Percentiles rank a stretch among this genome's conserved stretches.
These are phyloP conservation scores for Lentithecium fluviatile DNA, from an alignment of 495 filamentous ascomycete genomes.

Conservation along the genomic window DNA sequence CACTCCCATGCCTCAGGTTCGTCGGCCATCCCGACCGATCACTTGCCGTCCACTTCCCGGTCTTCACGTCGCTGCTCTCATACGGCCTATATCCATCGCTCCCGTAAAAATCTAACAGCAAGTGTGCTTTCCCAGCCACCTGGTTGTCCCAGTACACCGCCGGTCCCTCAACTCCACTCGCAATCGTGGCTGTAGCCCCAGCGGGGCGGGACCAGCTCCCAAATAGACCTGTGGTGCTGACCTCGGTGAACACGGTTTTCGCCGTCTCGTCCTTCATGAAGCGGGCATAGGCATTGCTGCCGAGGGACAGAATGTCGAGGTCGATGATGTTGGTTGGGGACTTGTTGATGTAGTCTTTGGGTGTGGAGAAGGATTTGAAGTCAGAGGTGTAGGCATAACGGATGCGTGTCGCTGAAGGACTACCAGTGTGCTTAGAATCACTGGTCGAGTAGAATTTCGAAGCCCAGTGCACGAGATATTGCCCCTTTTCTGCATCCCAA, in stretches of 20 bases:
- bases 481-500: slow-evolving; percentile 52
- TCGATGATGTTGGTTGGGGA: slow-evolving; percentile 31
- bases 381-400: slow-evolving; percentile 27
- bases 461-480: slow-evolving; percentile 56
- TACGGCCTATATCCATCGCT: slow-evolving; percentile 54
- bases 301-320: slow-evolving; percentile 47
- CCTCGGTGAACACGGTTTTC: slow-evolving; percentile 53
- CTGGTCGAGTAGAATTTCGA: slow-evolving; percentile 45
- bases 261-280: slow-evolving; percentile 56
- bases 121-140: slow-evolving; percentile 45
- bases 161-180: slow-evolving; percentile 51
- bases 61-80: slow-evolving; percentile 45
- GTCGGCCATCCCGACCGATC: slow-evolving; percentile 44
- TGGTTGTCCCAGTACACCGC: slow-evolving; percentile 52
- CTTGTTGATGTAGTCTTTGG: slow-evolving; percentile 29
- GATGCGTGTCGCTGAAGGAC: slow-evolving; percentile 19
- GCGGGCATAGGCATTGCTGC: slow-evolving; percentile 44
- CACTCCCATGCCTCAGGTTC: slow-evolving; percentile 52
- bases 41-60: slow-evolving; percentile 50
- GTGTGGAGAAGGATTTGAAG: slow-evolving; percentile 15
- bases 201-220: slow-evolving; percentile 53
- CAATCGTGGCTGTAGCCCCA: slow-evolving; percentile 45
- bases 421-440: slow-evolving; percentile 22
- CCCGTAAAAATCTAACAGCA: slow-evolving; percentile 54
- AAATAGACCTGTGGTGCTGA: slow-evolving; percentile 49